Evolutionary conservation across 192 early-diverging fungal genomes (phyloP).

Genomic region (Gamsiella multidivaricata): DNA sequence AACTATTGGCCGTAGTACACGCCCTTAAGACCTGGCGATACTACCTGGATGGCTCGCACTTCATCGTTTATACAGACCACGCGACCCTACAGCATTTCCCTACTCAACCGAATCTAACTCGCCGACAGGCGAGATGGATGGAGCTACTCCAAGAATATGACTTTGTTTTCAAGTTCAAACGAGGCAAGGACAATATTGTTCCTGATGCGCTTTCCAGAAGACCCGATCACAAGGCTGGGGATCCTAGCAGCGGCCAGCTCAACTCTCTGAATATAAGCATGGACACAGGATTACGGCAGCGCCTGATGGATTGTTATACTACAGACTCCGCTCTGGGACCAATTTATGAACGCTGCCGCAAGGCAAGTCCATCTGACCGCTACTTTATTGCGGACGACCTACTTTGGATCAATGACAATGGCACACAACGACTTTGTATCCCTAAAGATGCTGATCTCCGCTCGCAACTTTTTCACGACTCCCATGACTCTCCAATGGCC

Average conservation of each 20-base stretch:
- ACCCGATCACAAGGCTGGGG: conserved; percentile 13
- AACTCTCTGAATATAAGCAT: not conserved
- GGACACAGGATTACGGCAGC: too few species aligned
- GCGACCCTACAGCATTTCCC: too few species aligned
- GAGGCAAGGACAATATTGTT: too few species aligned
- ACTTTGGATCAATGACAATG: not conserved
- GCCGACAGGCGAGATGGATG: conserved; percentile 24
- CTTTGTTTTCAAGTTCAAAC: too few species aligned
- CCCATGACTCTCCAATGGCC: conserved; percentile 9
- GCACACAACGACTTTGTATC: not conserved
- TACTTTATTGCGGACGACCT: not conserved
- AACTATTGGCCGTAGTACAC: too few species aligned
- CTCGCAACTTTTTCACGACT: not conserved
- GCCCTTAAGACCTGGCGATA: conserved; percentile 45
- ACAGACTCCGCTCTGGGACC: not conserved
- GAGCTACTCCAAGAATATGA: too few species aligned
- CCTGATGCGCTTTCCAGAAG: too few species aligned
- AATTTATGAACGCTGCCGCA: conserved; percentile 7
- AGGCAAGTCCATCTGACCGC: not conserved
- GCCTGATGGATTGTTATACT: conserved; percentile 3
- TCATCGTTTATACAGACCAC: conserved; percentile 55
- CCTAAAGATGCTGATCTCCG: conserved; percentile 1
- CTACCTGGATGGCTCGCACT: conserved; percentile 30
- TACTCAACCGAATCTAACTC: conserved; percentile 32
- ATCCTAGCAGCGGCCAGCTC: not conserved